Percentiles rank a stretch among this genome's conserved stretches.
phyloP scores from a whole-genome alignment of 495 filamentous ascomycete genomes.

The Terfezia claveryi region DNA sequence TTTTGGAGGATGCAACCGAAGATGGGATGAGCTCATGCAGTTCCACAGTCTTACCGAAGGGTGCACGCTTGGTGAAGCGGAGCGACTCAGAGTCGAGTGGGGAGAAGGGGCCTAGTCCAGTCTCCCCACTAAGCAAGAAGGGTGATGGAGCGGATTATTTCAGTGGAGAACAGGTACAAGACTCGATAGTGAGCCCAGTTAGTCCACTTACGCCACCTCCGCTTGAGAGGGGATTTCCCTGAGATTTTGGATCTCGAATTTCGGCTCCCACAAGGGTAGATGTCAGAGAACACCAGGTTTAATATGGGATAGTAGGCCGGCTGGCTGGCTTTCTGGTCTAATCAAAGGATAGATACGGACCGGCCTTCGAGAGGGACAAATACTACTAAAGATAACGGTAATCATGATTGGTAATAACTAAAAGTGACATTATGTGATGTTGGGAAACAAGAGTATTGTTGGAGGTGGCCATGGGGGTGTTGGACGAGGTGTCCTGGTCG shows the following conservation, averaged over 20 bases:
- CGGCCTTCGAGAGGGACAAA: background rate
- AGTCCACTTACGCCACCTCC: background rate
- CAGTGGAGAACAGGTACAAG: background rate
- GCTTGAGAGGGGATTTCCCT: background rate
- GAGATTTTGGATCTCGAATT: background rate
- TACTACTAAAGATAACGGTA: no score
- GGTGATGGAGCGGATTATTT: background rate
- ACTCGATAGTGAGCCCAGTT: background rate
- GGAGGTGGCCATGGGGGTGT: no score
- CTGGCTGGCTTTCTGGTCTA: background rate
- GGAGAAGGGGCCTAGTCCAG: background rate
- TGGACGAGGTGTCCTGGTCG: no score
- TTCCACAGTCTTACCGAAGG: background rate
- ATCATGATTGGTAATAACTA: no score
- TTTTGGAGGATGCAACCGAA: no score
- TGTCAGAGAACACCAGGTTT: no score
- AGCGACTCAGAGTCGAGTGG: background rate
- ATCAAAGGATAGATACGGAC: background rate
- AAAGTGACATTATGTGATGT: no score
- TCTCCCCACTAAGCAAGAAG: background rate
- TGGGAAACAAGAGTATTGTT: no score
- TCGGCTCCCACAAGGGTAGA: background rate
- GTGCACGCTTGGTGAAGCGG: background rate
- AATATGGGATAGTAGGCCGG: no score
- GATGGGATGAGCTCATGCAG: background rate